Base-by-base conservation (phyloP, 352 stramenopile genomes). In the Pythium rishiriense region DNA sequence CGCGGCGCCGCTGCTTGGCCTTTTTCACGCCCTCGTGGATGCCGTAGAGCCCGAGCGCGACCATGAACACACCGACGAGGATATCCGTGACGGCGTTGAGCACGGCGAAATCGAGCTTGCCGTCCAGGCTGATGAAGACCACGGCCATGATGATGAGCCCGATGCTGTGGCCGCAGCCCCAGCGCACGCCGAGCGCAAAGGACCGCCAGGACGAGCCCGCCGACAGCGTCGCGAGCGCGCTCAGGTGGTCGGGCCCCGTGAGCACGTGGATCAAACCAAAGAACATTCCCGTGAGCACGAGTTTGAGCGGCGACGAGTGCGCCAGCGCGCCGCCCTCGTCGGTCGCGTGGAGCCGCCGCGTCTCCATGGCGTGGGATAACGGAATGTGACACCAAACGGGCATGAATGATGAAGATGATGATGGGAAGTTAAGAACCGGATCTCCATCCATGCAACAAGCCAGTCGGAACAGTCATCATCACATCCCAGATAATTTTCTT, bases 81-180 rank as follows among this genome's bases (percentile, higher is more conserved):
- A 89, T 81, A 66, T 94, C 87, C 1, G 70, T 75, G 28, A 81
- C 80, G 26, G 90, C 70, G 2, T 76, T 59, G 17, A 92, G 43
- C 45, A 81, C 69, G 0, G 70, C 66, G 37, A 93, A 86, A 56
- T 90, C 56, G 15, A 93, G 69, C 42, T 82, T 67, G 58, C 60
- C 71, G 73, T 54, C 72, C 81, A 26, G 63, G 72, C 11, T 91
- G 77, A 83, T 96, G 76, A 85, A 96, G 66, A 83, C 85, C 50
- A 82, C 70, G 58, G 73, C 93, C 85, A 94, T 92, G 66, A 92
- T 57, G 51, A 98, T 56, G 25, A 98, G 75, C 1, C 93, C 93
- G 24, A 93, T 85, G 17, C 78, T 93, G 72, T 98, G 92, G 29
- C 93, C 91, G 31, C 91, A 81, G 19, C 93, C 93, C 91, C 91